These are phyloP conservation scores for Clarireedia hainanense DNA, from an alignment of 2,329 filamentous ascomycete genomes.

Conservation along the genomic window DNA sequence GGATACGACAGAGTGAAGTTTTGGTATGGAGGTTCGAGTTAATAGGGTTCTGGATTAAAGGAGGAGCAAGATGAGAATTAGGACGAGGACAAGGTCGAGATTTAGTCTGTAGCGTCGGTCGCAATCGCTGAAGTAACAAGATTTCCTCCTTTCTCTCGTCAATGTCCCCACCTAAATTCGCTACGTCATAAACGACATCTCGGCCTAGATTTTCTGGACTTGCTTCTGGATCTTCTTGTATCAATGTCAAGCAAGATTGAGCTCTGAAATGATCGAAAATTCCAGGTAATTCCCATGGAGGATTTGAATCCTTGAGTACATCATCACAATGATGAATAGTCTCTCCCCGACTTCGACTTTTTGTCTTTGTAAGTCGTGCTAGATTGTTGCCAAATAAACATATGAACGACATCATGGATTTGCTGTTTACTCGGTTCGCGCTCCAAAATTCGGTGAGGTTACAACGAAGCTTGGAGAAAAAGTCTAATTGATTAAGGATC, in stretches of 20 bases:
- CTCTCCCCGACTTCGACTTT: constrained; percentile 11
- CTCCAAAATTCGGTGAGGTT: background rate
- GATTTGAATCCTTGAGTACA: background rate
- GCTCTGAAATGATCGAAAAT: constrained; percentile 7
- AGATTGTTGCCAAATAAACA: background rate
- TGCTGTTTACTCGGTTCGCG: background rate
- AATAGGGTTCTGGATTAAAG: background rate
- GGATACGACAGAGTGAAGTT: background rate
- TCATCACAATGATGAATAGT: constrained; percentile 1
- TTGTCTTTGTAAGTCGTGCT: background rate
- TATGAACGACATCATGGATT: constrained; percentile 1
- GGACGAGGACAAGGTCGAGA: background rate
- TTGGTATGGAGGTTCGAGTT: background rate
- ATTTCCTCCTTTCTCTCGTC: background rate
- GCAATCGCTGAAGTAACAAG: constrained; percentile 3
- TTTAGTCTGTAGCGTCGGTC: background rate
- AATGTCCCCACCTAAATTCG: background rate
- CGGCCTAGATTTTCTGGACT: background rate
- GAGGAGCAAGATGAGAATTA: background rate
- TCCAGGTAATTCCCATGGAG: background rate
- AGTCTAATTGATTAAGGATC: too few species aligned
- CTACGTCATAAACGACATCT: background rate
- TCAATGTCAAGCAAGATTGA: constrained; percentile 10
- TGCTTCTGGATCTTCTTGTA: constrained; percentile 5
- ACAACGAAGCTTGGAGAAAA: background rate